Base-by-base conservation (phyloP, 345 rosid species). In the Populus simonii region DNA sequence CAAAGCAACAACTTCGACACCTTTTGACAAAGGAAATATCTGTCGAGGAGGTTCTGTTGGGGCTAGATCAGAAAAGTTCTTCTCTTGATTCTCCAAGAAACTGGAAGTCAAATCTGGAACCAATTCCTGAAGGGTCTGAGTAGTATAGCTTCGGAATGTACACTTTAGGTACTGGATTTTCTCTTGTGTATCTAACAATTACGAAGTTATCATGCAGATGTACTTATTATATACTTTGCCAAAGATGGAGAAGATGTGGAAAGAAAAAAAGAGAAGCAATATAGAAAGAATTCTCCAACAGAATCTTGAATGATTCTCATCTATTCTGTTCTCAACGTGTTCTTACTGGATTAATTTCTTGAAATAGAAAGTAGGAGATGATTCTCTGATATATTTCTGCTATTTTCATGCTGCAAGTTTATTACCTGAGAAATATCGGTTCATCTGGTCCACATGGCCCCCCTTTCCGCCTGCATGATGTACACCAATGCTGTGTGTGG, bases 101-200 rank as follows among this genome's bases (percentile, higher is more conserved):
- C 49, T 86, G 91, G 91, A 86, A 79, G 73, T 88, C 92, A 55
- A 47, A 55, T 66, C 92, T 90, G 22, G 86, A 89, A 68, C 80
- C 87, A 7, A 86, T 89, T 38, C 77, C 81, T 23, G 92, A 90
- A 84, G 84, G 85, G 43, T 79, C 71, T 2, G 84, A 87, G 70
- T 74, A 69, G 74, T 31, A 61, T 77, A 25, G 73, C 41, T 66
- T 49, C 38, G 15, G 13, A 67, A 36, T 36, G 23, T 22, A 67
- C 29, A 67, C 3, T 67, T 35, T 20, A 67, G 70, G 41, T 36
- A 22, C 39, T 9, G 12, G 22, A 7, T 67, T 7, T 7, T 67
- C 45, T 35, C 5, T 22, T 36, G n/a, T 35, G 8, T 35, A 36
- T 16, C 38, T 8, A 16, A 36, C 6, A 35, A 29, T 10, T 1